Conservation (phyloP, 768 basidiomycete genomes). For the Kwoniella sp. region DNA sequence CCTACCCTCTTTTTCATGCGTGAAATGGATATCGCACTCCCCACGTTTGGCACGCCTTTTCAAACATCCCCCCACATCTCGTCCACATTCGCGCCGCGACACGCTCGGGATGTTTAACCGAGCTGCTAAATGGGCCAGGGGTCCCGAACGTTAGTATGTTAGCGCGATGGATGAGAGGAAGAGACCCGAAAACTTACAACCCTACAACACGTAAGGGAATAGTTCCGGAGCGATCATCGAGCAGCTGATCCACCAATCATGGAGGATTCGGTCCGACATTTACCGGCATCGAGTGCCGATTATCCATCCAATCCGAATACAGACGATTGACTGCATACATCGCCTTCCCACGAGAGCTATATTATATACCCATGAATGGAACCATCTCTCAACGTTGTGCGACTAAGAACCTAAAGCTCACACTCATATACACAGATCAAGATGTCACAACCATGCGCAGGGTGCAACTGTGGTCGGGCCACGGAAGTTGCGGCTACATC, state of each 20-base stretch:
- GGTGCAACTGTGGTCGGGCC: constrained; percentile 41
- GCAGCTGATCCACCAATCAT: neutral
- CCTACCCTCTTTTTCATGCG: too few species aligned
- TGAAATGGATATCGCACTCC: too few species aligned
- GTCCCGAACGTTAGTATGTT: neutral
- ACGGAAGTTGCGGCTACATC: constrained; percentile 9
- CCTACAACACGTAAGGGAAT: too few species aligned
- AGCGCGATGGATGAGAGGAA: neutral
- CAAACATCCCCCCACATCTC: neutral
- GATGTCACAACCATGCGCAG: constrained; percentile 23
- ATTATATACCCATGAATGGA: too few species aligned
- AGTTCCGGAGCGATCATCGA: neutral
- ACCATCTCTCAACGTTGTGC: too few species aligned
- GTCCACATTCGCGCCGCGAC: neutral
- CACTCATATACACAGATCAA: neutral
- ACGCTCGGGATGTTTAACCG: neutral
- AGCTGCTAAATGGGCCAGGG: neutral
- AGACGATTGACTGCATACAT: neutral
- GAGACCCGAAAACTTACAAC: neutral
- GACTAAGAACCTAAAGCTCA: neutral
- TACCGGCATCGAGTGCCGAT: neutral
- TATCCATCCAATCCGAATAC: neutral
- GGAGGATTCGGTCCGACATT: neutral
- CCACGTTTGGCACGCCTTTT: too few species aligned
- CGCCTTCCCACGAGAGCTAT: neutral